Evolutionary conservation across 139 green algal genomes (phyloP), one percentile per base, ranked within the genome.

Genomic region (Mesostigma viride): DNA sequence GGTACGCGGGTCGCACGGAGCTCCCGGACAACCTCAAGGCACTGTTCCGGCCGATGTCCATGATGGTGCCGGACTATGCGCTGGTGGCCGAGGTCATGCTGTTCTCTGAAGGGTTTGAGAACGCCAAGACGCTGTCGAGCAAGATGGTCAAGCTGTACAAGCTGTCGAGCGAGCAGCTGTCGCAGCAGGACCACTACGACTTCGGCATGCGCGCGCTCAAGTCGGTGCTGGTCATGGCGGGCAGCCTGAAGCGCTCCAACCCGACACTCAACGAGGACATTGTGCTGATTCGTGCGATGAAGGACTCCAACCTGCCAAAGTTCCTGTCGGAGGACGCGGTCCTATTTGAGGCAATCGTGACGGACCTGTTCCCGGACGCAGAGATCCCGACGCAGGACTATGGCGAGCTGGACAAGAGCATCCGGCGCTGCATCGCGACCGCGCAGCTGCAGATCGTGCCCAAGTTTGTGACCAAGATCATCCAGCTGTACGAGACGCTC

Each of bases 121-220:
- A 90, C 74, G 81, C 73, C 73, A 86, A 85, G 61, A 84, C 74
- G 11, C 79, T 95, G 0, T 82, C 71, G 26, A 73, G 82, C 67
- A 95, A 95, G 79, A 91, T 95, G 85, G 84, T 91, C 33, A 88
- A 91, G 76, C 83, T 95, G 35, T 95, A 92, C 79, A 92, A 92
- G 80, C 86, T 95, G 68, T 85, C 80, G 61, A 83, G 64, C n/a
- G 86, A 95, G 80, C 88, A 95, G 83, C 81, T 95, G 31, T 86
- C 73, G 3, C 85, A 95, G 81, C 86, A 94, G 82, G 76, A 83
- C 57, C 79, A 85, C 67, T 86, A 85, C 72, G 87, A 94, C 77
- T 89, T 88, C 83, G 87, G 88, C 70, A 92, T 95, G 88, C 81
- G 88, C 24, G 86, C 86, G 2, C 64, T 95, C 30, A 92, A 92